phyloP scores from a whole-genome alignment of 225 moss, liverwort and hornwort species.

The Pseudoscleropodium purum region DNA sequence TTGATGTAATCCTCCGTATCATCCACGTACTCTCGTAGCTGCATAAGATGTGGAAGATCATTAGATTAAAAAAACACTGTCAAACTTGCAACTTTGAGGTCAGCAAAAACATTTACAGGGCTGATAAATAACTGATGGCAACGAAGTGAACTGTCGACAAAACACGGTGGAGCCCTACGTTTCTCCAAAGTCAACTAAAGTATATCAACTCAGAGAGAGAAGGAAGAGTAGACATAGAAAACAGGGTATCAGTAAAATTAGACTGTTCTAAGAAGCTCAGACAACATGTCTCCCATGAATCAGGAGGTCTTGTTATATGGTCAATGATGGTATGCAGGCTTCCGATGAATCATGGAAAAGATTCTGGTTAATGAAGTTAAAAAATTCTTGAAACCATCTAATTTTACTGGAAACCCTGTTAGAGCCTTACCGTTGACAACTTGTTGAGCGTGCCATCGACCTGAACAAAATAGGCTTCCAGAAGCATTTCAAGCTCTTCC shows the following conservation, averaged over 20 bases:
- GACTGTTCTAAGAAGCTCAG: neutral
- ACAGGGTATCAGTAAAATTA: neutral
- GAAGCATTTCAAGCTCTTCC: constrained; percentile 96
- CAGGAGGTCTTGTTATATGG: too few species aligned
- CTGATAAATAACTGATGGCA: neutral
- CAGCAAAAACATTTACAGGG: neutral
- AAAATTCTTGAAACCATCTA: neutral
- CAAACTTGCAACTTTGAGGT: neutral
- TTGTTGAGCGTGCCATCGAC: constrained; percentile 98
- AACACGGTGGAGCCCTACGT: neutral
- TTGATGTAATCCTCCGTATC: constrained; percentile 99
- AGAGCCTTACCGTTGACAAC: constrained; percentile 62
- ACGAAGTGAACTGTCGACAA: neutral
- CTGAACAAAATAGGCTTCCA: constrained; percentile 99
- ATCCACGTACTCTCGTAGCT: constrained; percentile 94
- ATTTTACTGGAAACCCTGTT: neutral
- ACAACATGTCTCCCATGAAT: neutral
- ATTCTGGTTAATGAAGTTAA: neutral
- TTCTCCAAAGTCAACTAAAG: neutral
- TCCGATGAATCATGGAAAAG: neutral
- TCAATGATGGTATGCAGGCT: neutral
- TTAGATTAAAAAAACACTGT: neutral
- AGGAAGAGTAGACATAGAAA: neutral
- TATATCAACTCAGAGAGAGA: neutral
- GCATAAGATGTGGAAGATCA: neutral